Percentiles rank a stretch among this genome's conserved stretches.
Evolutionary conservation across 345 rosid genomes (phyloP).

Genomic region (Eutrema yunnanense): DNA sequence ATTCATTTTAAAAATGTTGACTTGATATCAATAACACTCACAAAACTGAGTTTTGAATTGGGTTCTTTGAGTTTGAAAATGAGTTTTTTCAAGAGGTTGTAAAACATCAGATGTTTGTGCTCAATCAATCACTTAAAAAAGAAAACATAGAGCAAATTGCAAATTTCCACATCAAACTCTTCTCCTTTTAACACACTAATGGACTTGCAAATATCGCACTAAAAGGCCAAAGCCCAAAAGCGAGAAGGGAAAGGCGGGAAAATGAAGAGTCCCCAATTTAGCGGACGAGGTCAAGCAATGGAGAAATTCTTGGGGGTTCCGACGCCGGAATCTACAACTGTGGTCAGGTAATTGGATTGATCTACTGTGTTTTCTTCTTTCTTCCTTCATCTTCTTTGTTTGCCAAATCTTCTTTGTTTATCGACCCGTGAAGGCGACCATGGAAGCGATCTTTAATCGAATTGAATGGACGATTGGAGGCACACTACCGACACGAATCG

Average conservation of each 20-base stretch:
- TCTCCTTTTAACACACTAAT: no score
- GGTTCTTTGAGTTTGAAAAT: background rate
- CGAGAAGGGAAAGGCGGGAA: constrained; percentile 36
- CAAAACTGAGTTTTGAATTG: background rate
- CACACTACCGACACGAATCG: constrained; percentile 47
- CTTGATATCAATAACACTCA: background rate
- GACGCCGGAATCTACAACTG: constrained; percentile 29
- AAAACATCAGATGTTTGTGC: background rate
- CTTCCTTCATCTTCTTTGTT: background rate
- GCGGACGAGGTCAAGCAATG: constrained; percentile 15
- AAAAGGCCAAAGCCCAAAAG: background rate
- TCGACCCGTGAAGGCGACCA: constrained; percentile 21
- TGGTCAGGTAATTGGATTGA: constrained; percentile 23
- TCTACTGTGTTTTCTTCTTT: background rate
- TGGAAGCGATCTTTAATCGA: constrained; percentile 63
- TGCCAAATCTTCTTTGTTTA: background rate
- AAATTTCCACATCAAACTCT: no score
- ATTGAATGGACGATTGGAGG: constrained; percentile 49
- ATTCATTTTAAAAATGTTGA: background rate
- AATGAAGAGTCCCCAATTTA: constrained; percentile 2
- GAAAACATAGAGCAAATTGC: no score
- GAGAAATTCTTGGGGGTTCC: constrained; percentile 41
- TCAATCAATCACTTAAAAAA: background rate
- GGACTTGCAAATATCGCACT: background rate
- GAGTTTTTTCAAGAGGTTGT: background rate